A percentile compares a stretch with the other conserved stretches of the same genome.
phyloP scores from a whole-genome alignment of 164 flowering plant genomes.

The Tetracentron sinense region DNA sequence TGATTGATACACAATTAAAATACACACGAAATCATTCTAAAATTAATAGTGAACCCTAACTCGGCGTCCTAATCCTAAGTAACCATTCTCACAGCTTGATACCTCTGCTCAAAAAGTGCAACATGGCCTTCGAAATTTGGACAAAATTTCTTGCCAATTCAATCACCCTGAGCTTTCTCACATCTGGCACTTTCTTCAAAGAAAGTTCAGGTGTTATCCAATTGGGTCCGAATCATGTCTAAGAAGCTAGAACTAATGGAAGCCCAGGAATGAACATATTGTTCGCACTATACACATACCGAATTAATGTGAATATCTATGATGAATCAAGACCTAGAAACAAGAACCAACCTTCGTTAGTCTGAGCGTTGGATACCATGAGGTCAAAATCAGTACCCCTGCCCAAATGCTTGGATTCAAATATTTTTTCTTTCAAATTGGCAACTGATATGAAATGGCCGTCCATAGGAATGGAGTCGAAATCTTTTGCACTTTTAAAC shows the following conservation, averaged over 20 bases:
- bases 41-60: background rate
- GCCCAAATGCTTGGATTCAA: conserved; percentile 97
- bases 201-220: no score
- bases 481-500: conserved; percentile 99
- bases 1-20: background rate
- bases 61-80: background rate
- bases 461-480: conserved; percentile 77
- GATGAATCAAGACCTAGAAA: conserved; percentile 13
- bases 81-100: background rate
- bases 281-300: background rate
- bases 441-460: conserved; percentile 95
- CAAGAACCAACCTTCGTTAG: conserved; percentile 89
- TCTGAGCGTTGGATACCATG: conserved; percentile 91
- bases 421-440: conserved; percentile 90
- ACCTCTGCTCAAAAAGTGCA: no score
- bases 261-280: background rate
- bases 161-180: background rate
- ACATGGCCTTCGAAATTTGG: background rate
- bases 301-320: background rate
- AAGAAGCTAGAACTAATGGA: background rate
- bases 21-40: background rate
- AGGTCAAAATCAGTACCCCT: conserved; percentile 98
- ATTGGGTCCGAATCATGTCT: background rate
- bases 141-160: background rate
- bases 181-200: conserved; percentile 1